Conservation (phyloP, 139 green algal species). For the Micractinium conductrix region DNA sequence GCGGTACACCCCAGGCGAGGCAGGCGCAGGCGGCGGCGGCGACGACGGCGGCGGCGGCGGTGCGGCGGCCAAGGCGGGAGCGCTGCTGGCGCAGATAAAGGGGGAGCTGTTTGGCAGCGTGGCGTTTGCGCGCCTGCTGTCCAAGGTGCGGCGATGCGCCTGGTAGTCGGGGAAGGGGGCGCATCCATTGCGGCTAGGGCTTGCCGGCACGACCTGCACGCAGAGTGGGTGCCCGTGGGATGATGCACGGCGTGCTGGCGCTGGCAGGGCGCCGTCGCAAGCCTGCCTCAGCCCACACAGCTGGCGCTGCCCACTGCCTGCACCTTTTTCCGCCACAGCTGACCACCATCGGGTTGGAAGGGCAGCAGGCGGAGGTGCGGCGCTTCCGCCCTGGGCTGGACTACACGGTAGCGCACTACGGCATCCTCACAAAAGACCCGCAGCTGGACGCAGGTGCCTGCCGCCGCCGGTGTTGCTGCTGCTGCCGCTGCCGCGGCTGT, state of each 20-base stretch:
- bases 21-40: not conserved
- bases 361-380: conserved; percentile 62
- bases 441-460: conserved; percentile 26
- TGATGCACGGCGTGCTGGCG: too few relatives aligned
- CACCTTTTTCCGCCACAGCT: not conserved
- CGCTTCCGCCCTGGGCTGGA: conserved; percentile 85
- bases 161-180: not conserved
- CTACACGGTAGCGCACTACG: conserved; percentile 88
- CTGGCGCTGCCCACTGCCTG: too few relatives aligned
- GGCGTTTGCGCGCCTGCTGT: conserved; percentile 74
- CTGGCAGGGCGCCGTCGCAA: too few relatives aligned
- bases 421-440: conserved; percentile 59
- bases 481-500: too few relatives aligned
- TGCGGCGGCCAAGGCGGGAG: conserved; percentile 19
- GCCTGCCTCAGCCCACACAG: too few relatives aligned
- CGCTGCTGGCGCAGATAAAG: conserved; percentile 42
- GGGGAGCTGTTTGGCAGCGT: conserved; percentile 60
- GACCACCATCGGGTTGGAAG: conserved; percentile 61
- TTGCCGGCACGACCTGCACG: too few relatives aligned
- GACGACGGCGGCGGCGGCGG: not conserved
- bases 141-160: not conserved
- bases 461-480: too few relatives aligned
- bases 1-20: conserved; percentile 34
- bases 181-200: not conserved
- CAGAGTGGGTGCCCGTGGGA: too few relatives aligned